A percentile compares a stretch with the other conserved stretches of the same genome.
phyloP scores from a whole-genome alignment of 345 rosid species.

The Microcos paniculata region DNA sequence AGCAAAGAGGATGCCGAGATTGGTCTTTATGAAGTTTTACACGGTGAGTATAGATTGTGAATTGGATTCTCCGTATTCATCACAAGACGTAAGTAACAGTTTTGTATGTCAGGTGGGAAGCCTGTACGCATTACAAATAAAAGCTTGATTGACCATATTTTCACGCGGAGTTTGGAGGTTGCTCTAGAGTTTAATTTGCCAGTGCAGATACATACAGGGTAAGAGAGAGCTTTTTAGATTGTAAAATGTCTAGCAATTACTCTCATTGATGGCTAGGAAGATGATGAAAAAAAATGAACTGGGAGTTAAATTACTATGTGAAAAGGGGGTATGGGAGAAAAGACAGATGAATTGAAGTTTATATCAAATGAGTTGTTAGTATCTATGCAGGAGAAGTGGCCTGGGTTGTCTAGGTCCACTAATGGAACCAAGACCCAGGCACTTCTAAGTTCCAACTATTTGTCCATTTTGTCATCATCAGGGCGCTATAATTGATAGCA shows the following conservation, averaged over 20 bases:
- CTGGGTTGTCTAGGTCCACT: neutral
- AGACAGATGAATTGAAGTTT: neutral
- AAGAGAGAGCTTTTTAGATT: slow-evolving; percentile 24
- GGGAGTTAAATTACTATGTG: neutral
- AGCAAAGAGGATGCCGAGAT: slow-evolving; percentile 59
- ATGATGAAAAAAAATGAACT: slow-evolving; percentile 15
- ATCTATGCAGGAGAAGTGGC: neutral
- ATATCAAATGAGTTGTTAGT: neutral
- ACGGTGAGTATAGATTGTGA: slow-evolving; percentile 36
- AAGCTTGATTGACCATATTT: slow-evolving; percentile 77
- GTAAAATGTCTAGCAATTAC: slow-evolving; percentile 10
- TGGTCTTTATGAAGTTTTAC: slow-evolving; percentile 65
- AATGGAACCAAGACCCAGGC: neutral
- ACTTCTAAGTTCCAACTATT: slow-evolving; percentile 3
- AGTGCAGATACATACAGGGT: slow-evolving; percentile 97
- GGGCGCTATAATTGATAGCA: slow-evolving; percentile 2
- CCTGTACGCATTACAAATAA: slow-evolving; percentile 69
- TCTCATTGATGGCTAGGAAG: slow-evolving; percentile 3
- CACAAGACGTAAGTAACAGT: slow-evolving; percentile 21
- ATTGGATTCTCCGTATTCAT: slow-evolving; percentile 17
- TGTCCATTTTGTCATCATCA: slow-evolving; percentile 15
- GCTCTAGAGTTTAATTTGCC: slow-evolving; percentile 69
- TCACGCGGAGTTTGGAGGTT: slow-evolving; percentile 60
- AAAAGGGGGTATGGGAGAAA: neutral
- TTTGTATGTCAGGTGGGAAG: slow-evolving; percentile 57